A percentile compares a stretch with the other conserved stretches of the same genome.
Conservation (phyloP, 2,329 filamentous ascomycete genomes). For the Westerdykella sp. region DNA sequence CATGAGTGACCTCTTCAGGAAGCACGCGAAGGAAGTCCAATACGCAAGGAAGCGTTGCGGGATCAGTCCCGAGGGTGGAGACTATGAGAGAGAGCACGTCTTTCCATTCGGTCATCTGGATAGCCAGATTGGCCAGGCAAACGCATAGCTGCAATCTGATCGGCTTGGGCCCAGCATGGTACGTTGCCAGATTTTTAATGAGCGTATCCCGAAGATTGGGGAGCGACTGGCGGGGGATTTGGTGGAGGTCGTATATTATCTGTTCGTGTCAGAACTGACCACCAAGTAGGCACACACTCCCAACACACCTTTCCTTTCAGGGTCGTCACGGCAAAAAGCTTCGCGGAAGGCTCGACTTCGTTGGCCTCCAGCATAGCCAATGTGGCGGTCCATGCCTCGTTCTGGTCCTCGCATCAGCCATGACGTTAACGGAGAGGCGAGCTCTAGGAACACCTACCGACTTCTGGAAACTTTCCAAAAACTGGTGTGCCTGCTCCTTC, state of each 20-base stretch:
- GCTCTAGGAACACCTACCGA: constrained; percentile 58
- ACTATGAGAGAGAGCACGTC: constrained; percentile 82
- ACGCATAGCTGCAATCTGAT: constrained; percentile 85
- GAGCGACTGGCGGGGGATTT: constrained; percentile 71
- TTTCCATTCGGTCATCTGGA: constrained; percentile 95
- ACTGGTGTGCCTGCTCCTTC: constrained; percentile 88
- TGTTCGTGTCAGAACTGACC: constrained; percentile 39
- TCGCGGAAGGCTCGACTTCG: constrained; percentile 72
- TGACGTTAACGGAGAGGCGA: constrained; percentile 8
- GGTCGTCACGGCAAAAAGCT: constrained; percentile 93
- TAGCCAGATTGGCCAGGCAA: constrained; percentile 86
- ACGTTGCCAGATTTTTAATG: constrained; percentile 72
- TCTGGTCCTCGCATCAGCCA: constrained; percentile 46
- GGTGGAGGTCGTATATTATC: constrained; percentile 95
- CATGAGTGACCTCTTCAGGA: constrained; percentile 97
- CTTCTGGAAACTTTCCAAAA: constrained; percentile 93
- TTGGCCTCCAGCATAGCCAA: constrained; percentile 76
- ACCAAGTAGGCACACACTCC: constrained; percentile 3
- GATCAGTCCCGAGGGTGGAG: constrained; percentile 66
- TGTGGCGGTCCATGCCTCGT: constrained; percentile 85
- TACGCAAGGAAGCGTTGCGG: constrained; percentile 76
- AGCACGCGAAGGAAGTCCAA: constrained; percentile 95
- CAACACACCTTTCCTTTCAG: constrained; percentile 86
- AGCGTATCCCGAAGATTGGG: constrained; percentile 76
- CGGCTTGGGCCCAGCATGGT: constrained; percentile 71